Evolutionary conservation across 768 basidiomycete species (phyloP).

Genomic region (Suillus decipiens): DNA sequence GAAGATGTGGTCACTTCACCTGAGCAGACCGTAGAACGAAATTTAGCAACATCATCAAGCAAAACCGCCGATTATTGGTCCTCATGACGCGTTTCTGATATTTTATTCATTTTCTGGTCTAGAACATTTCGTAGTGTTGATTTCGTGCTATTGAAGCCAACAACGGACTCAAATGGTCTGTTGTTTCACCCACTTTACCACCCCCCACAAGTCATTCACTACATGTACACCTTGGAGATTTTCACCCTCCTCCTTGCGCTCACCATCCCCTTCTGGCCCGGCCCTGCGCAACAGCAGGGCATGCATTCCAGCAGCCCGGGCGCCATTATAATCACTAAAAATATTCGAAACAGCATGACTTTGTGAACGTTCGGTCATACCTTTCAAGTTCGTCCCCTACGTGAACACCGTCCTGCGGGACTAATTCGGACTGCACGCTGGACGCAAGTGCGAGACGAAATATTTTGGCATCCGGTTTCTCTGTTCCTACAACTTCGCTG

Average conservation of each 20-base stretch:
- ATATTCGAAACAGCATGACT: conserved; percentile 9
- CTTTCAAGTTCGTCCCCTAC: conserved; percentile 73
- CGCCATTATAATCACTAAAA: conserved; percentile 67
- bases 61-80: background rate
- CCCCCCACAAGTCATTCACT: conserved; percentile 38
- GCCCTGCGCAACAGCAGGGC: conserved; percentile 58
- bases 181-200: conserved; percentile 39
- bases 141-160: background rate
- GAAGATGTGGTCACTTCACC: conserved; percentile 64
- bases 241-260: conserved; percentile 42
- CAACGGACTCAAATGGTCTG: conserved; percentile 5
- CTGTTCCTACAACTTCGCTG: conserved; percentile 67
- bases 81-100: background rate
- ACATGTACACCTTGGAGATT: conserved; percentile 43
- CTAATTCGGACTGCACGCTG: conserved; percentile 9
- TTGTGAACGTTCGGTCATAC: conserved; percentile 39
- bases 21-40: conserved; percentile 41
- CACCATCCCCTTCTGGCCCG: conserved; percentile 49
- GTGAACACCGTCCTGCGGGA: conserved; percentile 52
- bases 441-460: conserved; percentile 51
- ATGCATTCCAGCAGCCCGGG: conserved; percentile 52
- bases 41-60: background rate
- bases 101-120: background rate
- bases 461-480: conserved; percentile 66
- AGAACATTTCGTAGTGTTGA: background rate